Conservation (phyloP, 2,329 filamentous ascomycete species). For the Sporothrix phasma region DNA sequence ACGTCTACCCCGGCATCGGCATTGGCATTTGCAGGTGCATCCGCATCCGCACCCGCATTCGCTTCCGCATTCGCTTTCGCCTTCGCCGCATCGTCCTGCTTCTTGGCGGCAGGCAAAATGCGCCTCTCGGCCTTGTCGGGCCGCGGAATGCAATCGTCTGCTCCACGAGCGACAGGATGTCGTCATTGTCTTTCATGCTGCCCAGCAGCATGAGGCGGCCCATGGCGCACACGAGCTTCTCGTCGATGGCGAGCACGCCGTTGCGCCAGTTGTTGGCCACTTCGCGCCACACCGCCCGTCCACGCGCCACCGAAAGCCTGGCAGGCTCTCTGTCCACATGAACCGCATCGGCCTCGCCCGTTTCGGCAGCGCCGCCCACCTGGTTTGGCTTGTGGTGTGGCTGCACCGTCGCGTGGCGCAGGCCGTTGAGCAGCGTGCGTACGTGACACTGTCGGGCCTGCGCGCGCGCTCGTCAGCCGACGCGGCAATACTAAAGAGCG, state of each 20-base stretch:
- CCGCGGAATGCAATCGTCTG: slow-evolving; percentile 69
- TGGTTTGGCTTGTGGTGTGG: slow-evolving; percentile 22
- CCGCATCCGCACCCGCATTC: not conserved
- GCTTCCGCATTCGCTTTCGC: not conserved
- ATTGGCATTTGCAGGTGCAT: not conserved
- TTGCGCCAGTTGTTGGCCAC: slow-evolving; percentile 65
- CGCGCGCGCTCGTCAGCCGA: slow-evolving; percentile 56
- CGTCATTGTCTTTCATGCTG: slow-evolving; percentile 52
- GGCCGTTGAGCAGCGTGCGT: slow-evolving; percentile 70
- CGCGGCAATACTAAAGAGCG: slow-evolving; percentile 66
- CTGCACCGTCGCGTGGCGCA: slow-evolving; percentile 42
- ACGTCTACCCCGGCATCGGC: too few relatives aligned
- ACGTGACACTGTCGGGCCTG: slow-evolving; percentile 62
- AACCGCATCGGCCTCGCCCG: not conserved
- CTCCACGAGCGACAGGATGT: slow-evolving; percentile 65
- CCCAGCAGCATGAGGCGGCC: slow-evolving; percentile 64
- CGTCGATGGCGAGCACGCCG: slow-evolving; percentile 63
- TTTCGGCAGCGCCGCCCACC: not conserved
- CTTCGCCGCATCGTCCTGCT: not conserved
- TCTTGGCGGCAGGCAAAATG: too few relatives aligned
- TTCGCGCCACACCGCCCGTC: slow-evolving; percentile 70
- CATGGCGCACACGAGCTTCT: slow-evolving; percentile 72
- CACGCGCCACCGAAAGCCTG: slow-evolving; percentile 50
- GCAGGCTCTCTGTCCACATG: slow-evolving; percentile 23
- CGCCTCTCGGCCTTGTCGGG: slow-evolving; percentile 23